Base-by-base conservation (phyloP, 1,284 basidiomycete genomes). In the Leccinum subrobustum region DNA sequence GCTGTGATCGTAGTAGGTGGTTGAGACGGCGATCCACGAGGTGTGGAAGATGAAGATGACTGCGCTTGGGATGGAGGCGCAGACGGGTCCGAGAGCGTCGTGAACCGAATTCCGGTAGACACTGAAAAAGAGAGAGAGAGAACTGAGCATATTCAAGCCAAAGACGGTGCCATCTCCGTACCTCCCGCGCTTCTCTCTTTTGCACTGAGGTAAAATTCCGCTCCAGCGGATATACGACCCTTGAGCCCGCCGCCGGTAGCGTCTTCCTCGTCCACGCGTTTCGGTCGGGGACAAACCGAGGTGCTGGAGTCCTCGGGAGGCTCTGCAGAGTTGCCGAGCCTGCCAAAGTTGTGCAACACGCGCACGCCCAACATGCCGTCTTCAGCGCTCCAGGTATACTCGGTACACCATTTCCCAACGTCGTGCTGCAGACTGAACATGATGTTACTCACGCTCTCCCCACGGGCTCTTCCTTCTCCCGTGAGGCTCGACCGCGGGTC, bases 1-100 rank as follows among this genome's bases (percentile, higher is more conserved):
- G 95, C 91, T 1, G 95, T 96, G 64, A 98, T 90, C 4, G 94
- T 96, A 0, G 95, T 98, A 0, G 96, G 95, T 0, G 96, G 87
- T 67, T 93, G 89, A 29, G 83, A 80, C 9, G 79, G 79, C 6
- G 76, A 74, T 3, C 69, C 66, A 25, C 68, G 75, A 52, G 73
- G 59, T 20, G 74, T 64, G 27, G 55, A 27, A 31, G 74, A 75
- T 27, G 77, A 75, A 4, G 80, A 73, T 3, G 70, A 64, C 11
- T 81, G 78, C 3, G 81, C 66, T 65, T 85, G 83, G 67, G 81
- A 83, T 20, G 87, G 88, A 1, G 86, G 83, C 0, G 87, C 83
- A 12, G 87, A 85, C 1, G 87, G 81, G 65, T 95, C 91, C 1
- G 93, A 92, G 2, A 96, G 77, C 3, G 95, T 97, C 3, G 93